Conservation (phyloP, 2,329 filamentous ascomycete species). For the Colletotrichum acutatum region DNA sequence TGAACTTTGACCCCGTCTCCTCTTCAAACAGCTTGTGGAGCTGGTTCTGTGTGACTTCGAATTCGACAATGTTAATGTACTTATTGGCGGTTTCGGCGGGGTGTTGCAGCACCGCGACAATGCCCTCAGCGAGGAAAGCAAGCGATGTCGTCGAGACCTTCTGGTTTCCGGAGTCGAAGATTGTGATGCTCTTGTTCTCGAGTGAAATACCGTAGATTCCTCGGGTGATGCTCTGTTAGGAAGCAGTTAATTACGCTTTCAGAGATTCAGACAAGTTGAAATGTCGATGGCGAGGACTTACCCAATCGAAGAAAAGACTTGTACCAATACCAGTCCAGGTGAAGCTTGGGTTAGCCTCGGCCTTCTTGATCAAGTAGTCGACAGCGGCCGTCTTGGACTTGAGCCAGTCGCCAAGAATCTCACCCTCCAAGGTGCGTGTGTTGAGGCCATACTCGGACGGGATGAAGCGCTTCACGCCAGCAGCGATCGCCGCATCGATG, state of each 20-base stretch:
- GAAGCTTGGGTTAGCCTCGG: conserved; percentile 46
- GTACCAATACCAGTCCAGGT: conserved; percentile 70
- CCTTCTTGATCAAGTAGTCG: conserved; percentile 33
- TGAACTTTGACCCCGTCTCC: conserved; percentile 61
- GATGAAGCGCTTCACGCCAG: conserved; percentile 65
- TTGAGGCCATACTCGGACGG: conserved; percentile 61
- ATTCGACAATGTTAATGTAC: conserved; percentile 67
- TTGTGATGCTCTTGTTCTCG: conserved; percentile 11
- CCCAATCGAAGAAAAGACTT: conserved; percentile 72
- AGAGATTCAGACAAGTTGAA: neutral
- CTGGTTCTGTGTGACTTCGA: conserved; percentile 68
- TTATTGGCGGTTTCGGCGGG: conserved; percentile 65
- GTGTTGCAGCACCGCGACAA: conserved; percentile 60
- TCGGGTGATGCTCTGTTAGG: conserved; percentile 19
- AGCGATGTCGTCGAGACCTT: conserved; percentile 26
- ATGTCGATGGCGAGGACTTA: conserved; percentile 38
- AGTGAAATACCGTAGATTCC: conserved; percentile 29
- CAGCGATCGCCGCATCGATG: conserved; percentile 62
- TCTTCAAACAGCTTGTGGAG: conserved; percentile 64
- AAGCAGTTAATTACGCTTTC: neutral
- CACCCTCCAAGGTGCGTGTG: conserved; percentile 38
- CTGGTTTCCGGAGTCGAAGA: conserved; percentile 29
- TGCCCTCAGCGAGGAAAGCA: conserved; percentile 23
- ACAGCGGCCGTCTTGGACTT: conserved; percentile 34
- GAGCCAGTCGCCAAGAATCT: conserved; percentile 37